Evolutionary conservation across 1,284 basidiomycete genomes (phyloP), one percentile per base, ranked within the genome.

Genomic region (Xerocomus nothofagi): DNA sequence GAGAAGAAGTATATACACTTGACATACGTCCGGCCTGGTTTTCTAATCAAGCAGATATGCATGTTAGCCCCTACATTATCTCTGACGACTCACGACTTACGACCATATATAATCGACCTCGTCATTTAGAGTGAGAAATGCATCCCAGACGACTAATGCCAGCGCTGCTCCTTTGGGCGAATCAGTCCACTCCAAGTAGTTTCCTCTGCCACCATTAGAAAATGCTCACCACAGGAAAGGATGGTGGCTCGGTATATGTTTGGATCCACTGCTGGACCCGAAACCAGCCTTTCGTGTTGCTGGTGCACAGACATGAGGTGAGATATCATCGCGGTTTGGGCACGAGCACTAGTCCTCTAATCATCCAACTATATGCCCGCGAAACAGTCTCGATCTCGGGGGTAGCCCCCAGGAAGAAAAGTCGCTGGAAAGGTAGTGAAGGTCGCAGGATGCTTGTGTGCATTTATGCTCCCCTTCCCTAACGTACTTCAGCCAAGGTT

Each of bases 1-100:
- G 59, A 32, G 15, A 61, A 52, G 17, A 61, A 33, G 41, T 49
- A 61, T 41, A 61, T 58, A 44, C 55, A 51, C 38, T 62, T 61
- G 29, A 65, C 38, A 11, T 52, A 20, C 10, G 20, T 12, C 17
- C 54, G 29, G 18, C 30, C 10, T 1, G 50, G 14, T 29, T 49
- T 50, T 30, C 59, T 60, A 20, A 23, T 10, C 29, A 27, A 33
- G 11, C 1, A 9, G 15, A 4, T 14, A 14, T 50, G 12, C 38
- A 21, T 23, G 27, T 36, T 20, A 30, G 12, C 7, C 6, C 8
- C n/a, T 10, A 30, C 2, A 2, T 30, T n/a, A 17, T 27, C 33
- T 18, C 9, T 26, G 20, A 9, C 26, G 8, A 9, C 26, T n/a
- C n/a, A 39, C 14, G 30, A 60, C 59, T 62, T 40, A 60, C 59